Percentiles rank a stretch among this genome's conserved stretches.
phyloP scores from a whole-genome alignment of 1,139 yeast genomes.

The Williopsis jadinii region DNA sequence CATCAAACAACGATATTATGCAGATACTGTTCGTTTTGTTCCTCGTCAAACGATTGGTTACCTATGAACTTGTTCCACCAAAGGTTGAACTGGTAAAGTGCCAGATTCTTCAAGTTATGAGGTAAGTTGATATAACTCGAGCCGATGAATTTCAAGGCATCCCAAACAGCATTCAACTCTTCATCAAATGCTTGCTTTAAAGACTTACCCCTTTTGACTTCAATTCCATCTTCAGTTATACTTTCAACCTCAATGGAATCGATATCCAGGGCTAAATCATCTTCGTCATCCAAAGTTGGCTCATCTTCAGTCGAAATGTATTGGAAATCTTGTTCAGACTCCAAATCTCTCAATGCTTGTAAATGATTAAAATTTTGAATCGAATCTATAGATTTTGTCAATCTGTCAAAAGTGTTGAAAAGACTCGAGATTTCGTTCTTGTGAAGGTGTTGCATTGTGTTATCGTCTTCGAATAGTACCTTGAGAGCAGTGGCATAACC shows the following conservation, averaged over 20 bases:
- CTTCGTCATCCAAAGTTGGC: constrained; percentile 22
- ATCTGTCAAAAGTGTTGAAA: constrained; percentile 84
- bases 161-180: constrained; percentile 50
- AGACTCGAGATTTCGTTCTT: constrained; percentile 87
- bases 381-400: constrained; percentile 76
- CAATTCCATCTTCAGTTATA: no score
- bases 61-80: constrained; percentile 80
- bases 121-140: constrained; percentile 70
- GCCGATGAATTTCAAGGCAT: constrained; percentile 62
- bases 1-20: constrained; percentile 9
- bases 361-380: constrained; percentile 56
- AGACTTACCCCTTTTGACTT: constrained; percentile 14
- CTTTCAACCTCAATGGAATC: constrained; percentile 4
- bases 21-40: constrained; percentile 14
- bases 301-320: constrained; percentile 2
- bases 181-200: constrained; percentile 39
- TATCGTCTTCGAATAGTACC: constrained; percentile 65
- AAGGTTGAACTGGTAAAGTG: constrained; percentile 40
- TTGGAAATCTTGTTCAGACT: background rate
- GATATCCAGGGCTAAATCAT: constrained; percentile 7
- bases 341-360: constrained; percentile 5
- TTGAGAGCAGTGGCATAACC: constrained; percentile 97
- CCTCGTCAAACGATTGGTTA: constrained; percentile 22
- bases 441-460: constrained; percentile 44
- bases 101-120: constrained; percentile 42